Evolutionary conservation across 1,139 yeast species (phyloP), one percentile per base, ranked within the genome.

Genomic region (Yamadazyma spencermartinsiae): DNA sequence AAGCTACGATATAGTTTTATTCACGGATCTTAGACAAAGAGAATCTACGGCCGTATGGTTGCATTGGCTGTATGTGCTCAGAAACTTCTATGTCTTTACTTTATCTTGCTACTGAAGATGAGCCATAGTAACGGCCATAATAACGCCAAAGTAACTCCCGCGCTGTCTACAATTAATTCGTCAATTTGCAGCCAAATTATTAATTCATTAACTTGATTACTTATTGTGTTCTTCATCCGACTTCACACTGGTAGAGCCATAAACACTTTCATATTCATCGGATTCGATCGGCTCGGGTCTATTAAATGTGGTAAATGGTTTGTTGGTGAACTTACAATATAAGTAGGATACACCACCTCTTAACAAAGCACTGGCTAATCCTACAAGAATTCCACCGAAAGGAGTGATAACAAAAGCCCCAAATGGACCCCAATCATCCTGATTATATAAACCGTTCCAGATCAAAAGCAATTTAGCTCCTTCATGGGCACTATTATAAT

Each of bases 371-470:
- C 74, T 69, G 30, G 69, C 52, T 15, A 76, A 60, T 1, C 87
- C 82, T 44, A 82, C 67, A 2, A 83, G 45, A 2, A 89, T 51
- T 14, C 94, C 89, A 14, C 94, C 95, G 35, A 82, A 73, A 4
- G 97, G 96, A 1, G 97, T 95, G 48, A 82, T 86, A 5, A 86
- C 94, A 63, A 89, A 89, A 1, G 97, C 96, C 21, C 95, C 97
- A 63, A 89, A 90, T 0, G 95, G 81, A 53, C 95, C 87, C 97
- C 97, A 90, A 58, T 90, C 97, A 40, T 75, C 78, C 11, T 76
- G 64, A 43, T 75, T 69, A 57, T 90, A 90, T 29, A 90, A 65
- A 37, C 97, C 97, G 48, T 87, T 79, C 78, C 86, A 79, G 34
- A 85, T 64, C 42, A 89, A 72, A 31, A 76, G 53, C 35, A 89